phyloP scores from a whole-genome alignment of 768 basidiomycete genomes.

The Lactarius deliciosus region DNA sequence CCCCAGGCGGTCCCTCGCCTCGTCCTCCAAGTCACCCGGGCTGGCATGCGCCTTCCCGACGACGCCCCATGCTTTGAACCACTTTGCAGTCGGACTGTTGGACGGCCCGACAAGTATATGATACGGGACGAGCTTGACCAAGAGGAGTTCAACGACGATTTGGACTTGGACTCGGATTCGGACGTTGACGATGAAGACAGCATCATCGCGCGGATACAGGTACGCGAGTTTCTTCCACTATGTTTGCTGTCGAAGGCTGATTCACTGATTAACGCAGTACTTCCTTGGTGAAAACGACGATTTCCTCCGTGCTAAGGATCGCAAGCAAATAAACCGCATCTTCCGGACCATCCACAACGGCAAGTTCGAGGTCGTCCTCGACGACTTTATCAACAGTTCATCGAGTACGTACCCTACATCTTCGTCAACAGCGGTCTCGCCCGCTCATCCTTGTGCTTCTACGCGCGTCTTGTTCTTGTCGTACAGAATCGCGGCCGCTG shows the following conservation, averaged over 20 bases:
- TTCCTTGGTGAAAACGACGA: slow-evolving; percentile 62
- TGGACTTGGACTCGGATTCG: neutral
- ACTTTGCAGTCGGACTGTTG: slow-evolving; percentile 24
- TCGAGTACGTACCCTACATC: slow-evolving; percentile 48
- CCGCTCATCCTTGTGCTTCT: neutral
- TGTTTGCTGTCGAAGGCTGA: too few species aligned
- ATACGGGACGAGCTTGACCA: slow-evolving; percentile 26
- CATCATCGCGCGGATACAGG: slow-evolving; percentile 31
- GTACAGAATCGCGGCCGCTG: slow-evolving; percentile 46
- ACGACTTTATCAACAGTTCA: slow-evolving; percentile 37
- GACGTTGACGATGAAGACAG: slow-evolving; percentile 39
- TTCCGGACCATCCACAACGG: slow-evolving; percentile 65
- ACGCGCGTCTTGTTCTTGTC: slow-evolving; percentile 1
- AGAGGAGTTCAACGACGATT: neutral
- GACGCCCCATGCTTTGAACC: slow-evolving; percentile 30
- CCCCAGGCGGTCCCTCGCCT: too few species aligned
- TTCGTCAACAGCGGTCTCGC: neutral
- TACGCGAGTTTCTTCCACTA: too few species aligned
- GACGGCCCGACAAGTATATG: slow-evolving; percentile 26
- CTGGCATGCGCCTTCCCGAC: too few species aligned
- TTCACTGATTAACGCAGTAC: too few species aligned
- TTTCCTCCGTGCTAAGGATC: slow-evolving; percentile 36
- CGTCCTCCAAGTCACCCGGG: too few species aligned
- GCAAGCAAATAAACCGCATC: slow-evolving; percentile 46
- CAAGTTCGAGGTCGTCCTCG: slow-evolving; percentile 35